Base-by-base conservation (phyloP, 352 stramenopile genomes). In the Phytophthora cryptogea region DNA sequence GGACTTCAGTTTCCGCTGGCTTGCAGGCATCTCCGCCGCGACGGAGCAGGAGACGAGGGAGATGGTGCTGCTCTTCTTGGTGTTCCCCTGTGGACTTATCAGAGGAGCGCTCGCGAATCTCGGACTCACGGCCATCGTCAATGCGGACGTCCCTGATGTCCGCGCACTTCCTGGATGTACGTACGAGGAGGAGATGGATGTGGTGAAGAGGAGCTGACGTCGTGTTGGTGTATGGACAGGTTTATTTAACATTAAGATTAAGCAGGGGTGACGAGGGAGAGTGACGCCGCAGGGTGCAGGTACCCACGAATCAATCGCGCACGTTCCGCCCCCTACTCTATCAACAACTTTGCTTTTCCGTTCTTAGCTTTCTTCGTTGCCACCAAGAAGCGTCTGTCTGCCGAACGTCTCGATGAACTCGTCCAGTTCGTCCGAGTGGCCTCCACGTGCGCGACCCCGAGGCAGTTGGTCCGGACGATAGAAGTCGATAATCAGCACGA, bases 81-180 rank as follows among this genome's bases (percentile, higher is more conserved):
- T 97, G 5, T 98, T 98, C 76, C 95, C 95, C 1, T 98, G 95
- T 63, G 96, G 95, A 2, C 67, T 99, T 26, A 97, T 99, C 64
- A 88, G 96, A 48, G 96, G 96, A 14, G 90, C 92, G 8, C 78
- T 99, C 20, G 88, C 94, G 8, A 98, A 98, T 69, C 78, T 99
- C 46, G 95, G 95, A 46, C 92, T 99, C 70, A 90, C 81, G 7
- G 89, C 91, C 35, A 97, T 98, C 42, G 96, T 99, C 35, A 98
- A 95, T 66, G 95, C 95, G 0, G 95, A 99, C 76, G 75, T 97
- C 59, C 91, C 91, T 52, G 90, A 98, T 70, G 78, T 94, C 58
- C 90, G 86, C 57, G 90, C 70, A 8, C 73, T 98, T 59, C 90
- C 95, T 48, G 92, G 88, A 73, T 98, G 95, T 94, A 86, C 62